Evolutionary conservation across 108 stramenopile genomes (phyloP).

Genomic region (Cyclotella cryptica): DNA sequence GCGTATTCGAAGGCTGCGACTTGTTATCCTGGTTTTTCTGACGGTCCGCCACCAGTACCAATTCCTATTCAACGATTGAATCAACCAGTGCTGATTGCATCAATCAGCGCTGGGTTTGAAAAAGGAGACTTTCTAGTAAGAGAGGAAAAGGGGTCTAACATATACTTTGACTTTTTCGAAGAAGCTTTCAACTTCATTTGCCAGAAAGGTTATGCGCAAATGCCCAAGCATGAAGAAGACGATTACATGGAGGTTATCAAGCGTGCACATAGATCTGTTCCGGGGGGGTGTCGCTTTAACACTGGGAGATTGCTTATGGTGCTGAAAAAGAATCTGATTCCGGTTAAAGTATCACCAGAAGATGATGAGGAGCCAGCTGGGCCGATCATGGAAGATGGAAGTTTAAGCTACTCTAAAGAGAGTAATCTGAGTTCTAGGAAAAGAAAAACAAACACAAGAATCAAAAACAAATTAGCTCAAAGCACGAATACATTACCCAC

Average conservation of each 20-base stretch:
- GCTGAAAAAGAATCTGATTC: constrained; percentile 46
- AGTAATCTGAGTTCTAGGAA: not conserved
- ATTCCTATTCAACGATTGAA: constrained; percentile 3
- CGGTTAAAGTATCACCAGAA: constrained; percentile 1
- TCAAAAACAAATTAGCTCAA: constrained; percentile 1
- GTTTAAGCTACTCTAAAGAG: not conserved
- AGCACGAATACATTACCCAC: constrained; percentile 26
- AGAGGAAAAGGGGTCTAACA: constrained; percentile 82
- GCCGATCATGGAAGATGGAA: not conserved
- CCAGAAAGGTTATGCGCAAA: constrained; percentile 83
- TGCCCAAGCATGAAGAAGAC: constrained; percentile 75
- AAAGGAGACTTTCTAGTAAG: constrained; percentile 86
- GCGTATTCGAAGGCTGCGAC: not conserved
- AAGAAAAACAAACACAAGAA: not conserved
- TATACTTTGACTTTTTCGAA: constrained; percentile 88
- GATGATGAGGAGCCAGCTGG: constrained; percentile 11
- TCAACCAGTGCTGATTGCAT: constrained; percentile 58
- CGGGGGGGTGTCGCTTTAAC: constrained; percentile 84
- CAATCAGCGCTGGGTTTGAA: constrained; percentile 85
- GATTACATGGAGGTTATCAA: constrained; percentile 83
- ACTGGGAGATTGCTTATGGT: constrained; percentile 86
- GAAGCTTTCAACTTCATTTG: constrained; percentile 86
- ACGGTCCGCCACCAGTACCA: not conserved
- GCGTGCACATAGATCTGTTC: constrained; percentile 76
- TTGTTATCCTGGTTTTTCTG: not conserved